Evolutionary conservation across 805 yeast species (phyloP).

Genomic region (Lipomyces starkeyi): DNA sequence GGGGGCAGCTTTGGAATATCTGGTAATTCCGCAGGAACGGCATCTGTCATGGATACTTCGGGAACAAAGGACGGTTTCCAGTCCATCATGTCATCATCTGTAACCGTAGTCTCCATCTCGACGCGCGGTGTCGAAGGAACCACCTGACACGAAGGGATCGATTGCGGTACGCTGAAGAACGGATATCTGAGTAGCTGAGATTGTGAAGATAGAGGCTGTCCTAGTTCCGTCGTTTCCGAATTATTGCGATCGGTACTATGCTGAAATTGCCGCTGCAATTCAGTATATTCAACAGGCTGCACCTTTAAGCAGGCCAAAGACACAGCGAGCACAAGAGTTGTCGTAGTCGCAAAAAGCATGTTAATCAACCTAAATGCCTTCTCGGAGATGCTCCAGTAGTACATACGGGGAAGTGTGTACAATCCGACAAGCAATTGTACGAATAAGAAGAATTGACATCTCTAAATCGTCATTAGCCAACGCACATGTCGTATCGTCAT

Average conservation of each 20-base stretch:
- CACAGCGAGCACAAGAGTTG: background rate
- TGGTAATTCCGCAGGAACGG: constrained; percentile 3
- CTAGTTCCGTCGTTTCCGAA: background rate
- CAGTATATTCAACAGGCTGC: constrained; percentile 7
- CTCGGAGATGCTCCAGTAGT: constrained; percentile 8
- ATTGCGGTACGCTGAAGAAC: background rate
- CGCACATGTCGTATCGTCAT: background rate
- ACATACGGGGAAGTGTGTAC: constrained; percentile 16
- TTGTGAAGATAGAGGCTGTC: background rate
- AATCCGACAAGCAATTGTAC: constrained; percentile 8
- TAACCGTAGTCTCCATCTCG: background rate
- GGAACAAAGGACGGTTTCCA: constrained; percentile 25
- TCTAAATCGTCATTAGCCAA: background rate
- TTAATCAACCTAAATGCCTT: constrained; percentile 7
- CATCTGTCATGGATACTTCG: background rate
- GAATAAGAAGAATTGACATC: constrained; percentile 16
- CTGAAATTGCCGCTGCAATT: background rate
- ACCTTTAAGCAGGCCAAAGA: constrained; percentile 12
- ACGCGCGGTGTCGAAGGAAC: background rate
- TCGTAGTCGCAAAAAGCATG: constrained; percentile 7
- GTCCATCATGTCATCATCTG: constrained; percentile 27
- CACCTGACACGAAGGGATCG: background rate
- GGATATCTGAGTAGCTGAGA: background rate
- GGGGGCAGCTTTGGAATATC: constrained; percentile 20
- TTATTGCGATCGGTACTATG: background rate